Evolutionary conservation across 1,139 yeast species (phyloP).

Genomic region (Suhomyces bolitotheri): DNA sequence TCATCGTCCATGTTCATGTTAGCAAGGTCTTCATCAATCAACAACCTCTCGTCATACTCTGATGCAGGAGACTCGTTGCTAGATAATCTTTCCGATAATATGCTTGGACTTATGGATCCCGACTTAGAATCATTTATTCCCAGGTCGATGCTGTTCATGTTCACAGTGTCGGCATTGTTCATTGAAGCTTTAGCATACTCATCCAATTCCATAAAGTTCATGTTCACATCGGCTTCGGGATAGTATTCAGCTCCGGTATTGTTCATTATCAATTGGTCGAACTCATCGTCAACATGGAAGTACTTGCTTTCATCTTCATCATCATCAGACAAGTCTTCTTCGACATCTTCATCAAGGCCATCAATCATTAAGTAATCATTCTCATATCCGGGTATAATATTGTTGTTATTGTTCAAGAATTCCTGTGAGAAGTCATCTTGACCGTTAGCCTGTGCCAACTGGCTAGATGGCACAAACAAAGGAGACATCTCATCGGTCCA

Average conservation of each 20-base stretch:
- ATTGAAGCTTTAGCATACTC: conserved; percentile 15
- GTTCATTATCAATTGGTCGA: conserved; percentile 34
- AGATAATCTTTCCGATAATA: background rate
- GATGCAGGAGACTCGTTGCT: conserved; percentile 1
- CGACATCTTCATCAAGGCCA: conserved; percentile 37
- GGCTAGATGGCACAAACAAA: conserved; percentile 30
- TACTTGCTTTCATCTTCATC: conserved; percentile 42
- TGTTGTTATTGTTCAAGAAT: conserved; percentile 14
- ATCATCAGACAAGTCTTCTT: conserved; percentile 55
- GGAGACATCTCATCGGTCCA: conserved; percentile 25
- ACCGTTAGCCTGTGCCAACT: conserved; percentile 13
- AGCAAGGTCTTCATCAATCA: conserved; percentile 12
- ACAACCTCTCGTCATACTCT: conserved; percentile 5
- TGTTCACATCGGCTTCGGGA: conserved; percentile 11
- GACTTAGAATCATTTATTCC: background rate
- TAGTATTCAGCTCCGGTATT: conserved; percentile 12
- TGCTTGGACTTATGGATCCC: background rate
- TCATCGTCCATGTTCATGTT: conserved; percentile 14
- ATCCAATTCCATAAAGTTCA: conserved; percentile 20
- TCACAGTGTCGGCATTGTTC: conserved; percentile 4
- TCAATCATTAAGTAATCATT: conserved; percentile 37
- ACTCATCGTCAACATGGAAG: conserved; percentile 37
- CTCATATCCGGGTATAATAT: conserved; percentile 36
- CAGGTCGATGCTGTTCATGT: conserved; percentile 9
- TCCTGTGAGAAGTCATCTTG: conserved; percentile 11